Base-by-base conservation (phyloP, 495 filamentous ascomycete genomes). In the Lasiosphaeriaceae sp. region DNA sequence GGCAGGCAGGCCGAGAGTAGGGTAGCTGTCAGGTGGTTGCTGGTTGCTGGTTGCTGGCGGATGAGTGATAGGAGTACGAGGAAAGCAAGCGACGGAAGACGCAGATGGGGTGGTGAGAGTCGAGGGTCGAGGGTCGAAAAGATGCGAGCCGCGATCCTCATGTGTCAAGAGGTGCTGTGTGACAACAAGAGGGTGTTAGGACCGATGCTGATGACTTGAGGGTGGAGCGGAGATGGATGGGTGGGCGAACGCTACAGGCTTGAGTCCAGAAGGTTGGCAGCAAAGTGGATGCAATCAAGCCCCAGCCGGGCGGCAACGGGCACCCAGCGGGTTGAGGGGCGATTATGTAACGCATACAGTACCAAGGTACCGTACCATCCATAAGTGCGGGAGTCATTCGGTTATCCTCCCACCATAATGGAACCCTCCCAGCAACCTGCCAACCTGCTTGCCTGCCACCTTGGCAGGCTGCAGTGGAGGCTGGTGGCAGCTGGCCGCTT, bases 301-400 rank as follows among this genome's bases (percentile, higher is more conserved):
- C 26, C 26, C 3, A 9, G 4, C 3, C 4, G 9, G 26, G 3
- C 9, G 26, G 26, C 26, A 31, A 9, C 26, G 26, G 26, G 26
- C 26, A 31, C 4, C 26, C 26, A 31, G 26, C n/a, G n/a, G 26
- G 26, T 9, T 9, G 4, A 9, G 45, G 46, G 20, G 48, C 35
- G 55, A 60, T 63, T 62, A 64, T 51, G 58, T 64, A 63, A 62
- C 19, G 19, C 41, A 48, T n/a, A n/a, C n/a, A n/a, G n/a, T n/a
- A n/a, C n/a, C n/a, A n/a, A n/a, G n/a, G n/a, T n/a, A 35, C 11
- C 12, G 31, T 6, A 35, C 7, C 34, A 37, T 14, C 34, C 14
- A 8, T 9, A 8, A 8, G 8, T 37, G 34, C 34, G 12, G 52
- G 63, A 63, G 63, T 63, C 63, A 62, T 55, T 59, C 51, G 56